Conservation (phyloP, 2,329 filamentous ascomycete species). For the Venturia nashicola region DNA sequence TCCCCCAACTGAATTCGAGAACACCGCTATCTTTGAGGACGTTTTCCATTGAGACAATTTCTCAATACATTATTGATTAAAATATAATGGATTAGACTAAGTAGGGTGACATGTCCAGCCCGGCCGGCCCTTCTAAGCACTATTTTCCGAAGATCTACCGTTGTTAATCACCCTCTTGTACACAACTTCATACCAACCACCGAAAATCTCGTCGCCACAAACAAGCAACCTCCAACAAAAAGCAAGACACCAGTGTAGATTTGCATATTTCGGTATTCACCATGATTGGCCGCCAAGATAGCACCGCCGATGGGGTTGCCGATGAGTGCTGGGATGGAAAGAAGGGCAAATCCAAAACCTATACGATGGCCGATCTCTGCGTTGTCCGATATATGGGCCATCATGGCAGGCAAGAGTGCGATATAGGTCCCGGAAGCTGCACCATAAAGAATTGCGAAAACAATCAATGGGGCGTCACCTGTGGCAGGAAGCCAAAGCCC, state of each 20-base stretch:
- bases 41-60: background rate
- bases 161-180: background rate
- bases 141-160: too few relatives aligned
- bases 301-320: constrained; percentile 54
- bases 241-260: constrained; percentile 1
- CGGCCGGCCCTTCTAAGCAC: too few relatives aligned
- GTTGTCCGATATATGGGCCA: constrained; percentile 61
- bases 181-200: constrained; percentile 4
- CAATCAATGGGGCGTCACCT: constrained; percentile 42
- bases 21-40: background rate
- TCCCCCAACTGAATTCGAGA: background rate
- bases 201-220: background rate
- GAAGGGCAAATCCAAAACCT: constrained; percentile 49
- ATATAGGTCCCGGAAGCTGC: constrained; percentile 73
- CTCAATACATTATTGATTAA: too few relatives aligned
- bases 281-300: background rate
- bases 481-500: constrained; percentile 66
- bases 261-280: constrained; percentile 4
- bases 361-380: constrained; percentile 56
- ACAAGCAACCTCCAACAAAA: background rate
- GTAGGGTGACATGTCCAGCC: too few relatives aligned
- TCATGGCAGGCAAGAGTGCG: constrained; percentile 68
- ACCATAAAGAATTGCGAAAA: constrained; percentile 67
- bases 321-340: constrained; percentile 52
- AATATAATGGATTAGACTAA: too few relatives aligned